Base-by-base conservation (phyloP, 2,329 filamentous ascomycete species). In the Helicocarpus griseus region DNA sequence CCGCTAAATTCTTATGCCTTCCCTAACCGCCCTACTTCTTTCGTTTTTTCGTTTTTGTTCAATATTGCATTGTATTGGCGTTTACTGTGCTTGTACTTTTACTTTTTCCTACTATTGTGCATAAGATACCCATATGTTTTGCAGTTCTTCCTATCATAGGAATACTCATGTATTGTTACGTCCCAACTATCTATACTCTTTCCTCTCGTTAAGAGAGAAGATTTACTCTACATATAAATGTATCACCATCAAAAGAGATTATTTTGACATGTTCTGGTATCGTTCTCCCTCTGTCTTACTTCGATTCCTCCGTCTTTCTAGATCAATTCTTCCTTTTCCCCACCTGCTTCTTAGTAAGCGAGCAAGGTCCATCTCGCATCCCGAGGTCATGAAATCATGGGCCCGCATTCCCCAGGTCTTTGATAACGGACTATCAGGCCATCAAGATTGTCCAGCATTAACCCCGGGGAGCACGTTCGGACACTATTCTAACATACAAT, bases 111-210 rank as follows among this genome's bases (percentile, higher is more conserved):
- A 45, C 19, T 47, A 24, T 41, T 28, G 19, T 40, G 6, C 38
- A 47, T 50, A 28, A 46, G 41, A 53, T 53, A 50, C 51, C 48
- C 41, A 53, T 36, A 22, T 24, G 22, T 29, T 41, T 33, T 14
- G 17, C 1, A 4, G 2, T 3, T 19, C 21, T 28, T 28, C 6
- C 14, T 17, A 4, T 8, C 17, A 8, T 9, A 17, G 21, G 14
- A 11, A 3, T 43, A 4, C 22, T 39, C 33, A 39, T 19, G 21
- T 21, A n/a, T 39, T 39, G 13, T n/a, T n/a, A n/a, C n/a, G n/a
- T 17, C 5, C 14, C 22, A 28, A n/a, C 22, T 28, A 11, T 22
- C 14, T 9, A 43, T 7, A 17, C 2, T 22, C 5, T 44, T 44
- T 6, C 13, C 26, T 41, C 11, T 4, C 29, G 40, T 44, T 17